These are phyloP conservation scores for Boletellus ananiceps DNA, from an alignment of 768 basidiomycete species.

Conservation along the genomic window DNA sequence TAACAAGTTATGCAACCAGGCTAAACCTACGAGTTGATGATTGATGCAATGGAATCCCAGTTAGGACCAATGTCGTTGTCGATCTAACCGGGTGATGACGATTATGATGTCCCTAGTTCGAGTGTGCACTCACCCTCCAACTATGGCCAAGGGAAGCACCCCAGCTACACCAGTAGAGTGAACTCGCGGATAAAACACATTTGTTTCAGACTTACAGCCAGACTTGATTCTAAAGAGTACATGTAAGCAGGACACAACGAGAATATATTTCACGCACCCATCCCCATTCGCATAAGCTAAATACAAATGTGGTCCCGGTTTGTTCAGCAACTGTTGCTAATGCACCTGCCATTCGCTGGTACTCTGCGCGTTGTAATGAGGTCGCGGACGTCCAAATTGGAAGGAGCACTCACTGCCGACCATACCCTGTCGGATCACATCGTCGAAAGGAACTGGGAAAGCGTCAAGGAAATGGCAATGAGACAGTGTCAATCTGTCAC, in stretches of 20 bases:
- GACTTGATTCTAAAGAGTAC: slow-evolving; percentile 45
- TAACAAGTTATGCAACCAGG: neutral
- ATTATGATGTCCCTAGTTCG: neutral
- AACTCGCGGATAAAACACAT: slow-evolving; percentile 6
- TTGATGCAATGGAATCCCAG: slow-evolving; percentile 49
- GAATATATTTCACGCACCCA: slow-evolving; percentile 37
- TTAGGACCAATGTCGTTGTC: slow-evolving; percentile 29
- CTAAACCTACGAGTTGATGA: slow-evolving; percentile 47
- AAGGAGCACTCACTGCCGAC: slow-evolving; percentile 41
- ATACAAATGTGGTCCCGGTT: slow-evolving; percentile 51
- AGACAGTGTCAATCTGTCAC: slow-evolving; percentile 1
- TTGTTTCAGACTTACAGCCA: slow-evolving; percentile 51
- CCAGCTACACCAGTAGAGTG: slow-evolving; percentile 27
- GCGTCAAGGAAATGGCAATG: neutral
- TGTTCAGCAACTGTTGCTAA: slow-evolving; percentile 41
- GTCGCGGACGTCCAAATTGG: neutral
- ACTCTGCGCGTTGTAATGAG: slow-evolving; percentile 38
- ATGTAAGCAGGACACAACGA: neutral
- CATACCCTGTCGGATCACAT: slow-evolving; percentile 49
- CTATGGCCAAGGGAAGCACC: slow-evolving; percentile 34
- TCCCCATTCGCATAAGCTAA: slow-evolving; percentile 67
- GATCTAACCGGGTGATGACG: slow-evolving; percentile 8
- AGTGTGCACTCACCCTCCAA: slow-evolving; percentile 37
- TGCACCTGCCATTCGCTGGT: slow-evolving; percentile 55
- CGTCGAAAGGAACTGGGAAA: slow-evolving; percentile 49